Percentiles rank a stretch among this genome's conserved stretches.
Evolutionary conservation across 345 rosid species (phyloP).

Genomic region (Linum trigynum): DNA sequence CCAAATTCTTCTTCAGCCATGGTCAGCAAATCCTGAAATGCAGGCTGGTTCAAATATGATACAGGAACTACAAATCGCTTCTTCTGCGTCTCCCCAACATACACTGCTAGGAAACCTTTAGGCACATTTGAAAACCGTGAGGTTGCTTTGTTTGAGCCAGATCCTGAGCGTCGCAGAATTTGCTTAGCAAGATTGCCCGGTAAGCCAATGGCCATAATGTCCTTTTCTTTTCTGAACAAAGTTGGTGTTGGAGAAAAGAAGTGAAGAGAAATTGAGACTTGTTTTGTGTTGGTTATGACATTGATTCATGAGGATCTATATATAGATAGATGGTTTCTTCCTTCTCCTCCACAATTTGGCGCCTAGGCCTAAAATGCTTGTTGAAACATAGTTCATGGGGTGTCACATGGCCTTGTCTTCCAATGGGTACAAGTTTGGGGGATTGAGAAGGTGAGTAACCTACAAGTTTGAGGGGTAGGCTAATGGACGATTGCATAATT

Average conservation of each 20-base stretch:
- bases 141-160: neutral
- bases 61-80: conserved; percentile 2
- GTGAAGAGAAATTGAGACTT: neutral
- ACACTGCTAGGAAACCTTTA: neutral
- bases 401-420: too few species aligned
- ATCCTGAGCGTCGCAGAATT: neutral
- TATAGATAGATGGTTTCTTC: neutral
- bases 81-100: neutral
- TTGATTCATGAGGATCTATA: neutral
- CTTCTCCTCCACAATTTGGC: neutral
- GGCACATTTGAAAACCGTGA: neutral
- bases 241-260: neutral
- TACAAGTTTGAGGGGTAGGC: too few species aligned
- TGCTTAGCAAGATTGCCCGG: conserved; percentile 3
- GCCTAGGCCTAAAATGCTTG: neutral
- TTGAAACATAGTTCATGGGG: too few species aligned
- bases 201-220: neutral
- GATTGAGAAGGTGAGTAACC: too few species aligned
- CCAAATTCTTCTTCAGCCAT: neutral
- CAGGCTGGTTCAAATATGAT: neutral
- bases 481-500: too few species aligned
- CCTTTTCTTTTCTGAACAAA: neutral
- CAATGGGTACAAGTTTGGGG: too few species aligned
- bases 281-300: neutral
- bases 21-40: neutral